These are phyloP conservation scores for Phialocephala sp. DNA, from an alignment of 2,329 filamentous ascomycete genomes.

Conservation along the genomic window DNA sequence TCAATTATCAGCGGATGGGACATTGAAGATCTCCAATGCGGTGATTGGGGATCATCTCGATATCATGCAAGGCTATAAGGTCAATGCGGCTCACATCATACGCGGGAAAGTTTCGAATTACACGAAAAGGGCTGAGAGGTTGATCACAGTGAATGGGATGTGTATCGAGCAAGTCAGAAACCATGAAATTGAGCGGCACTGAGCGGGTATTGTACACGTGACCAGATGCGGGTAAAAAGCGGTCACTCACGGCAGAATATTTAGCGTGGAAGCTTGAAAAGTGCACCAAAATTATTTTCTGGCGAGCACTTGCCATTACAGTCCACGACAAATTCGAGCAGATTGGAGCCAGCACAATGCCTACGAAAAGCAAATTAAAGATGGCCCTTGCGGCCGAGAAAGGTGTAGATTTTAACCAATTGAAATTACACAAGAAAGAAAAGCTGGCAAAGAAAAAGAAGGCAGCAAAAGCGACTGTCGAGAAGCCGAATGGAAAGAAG, in stretches of 20 bases:
- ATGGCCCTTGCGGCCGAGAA: slow-evolving; percentile 61
- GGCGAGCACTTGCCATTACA: background rate
- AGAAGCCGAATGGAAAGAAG: slow-evolving; percentile 38
- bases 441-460: slow-evolving; percentile 53
- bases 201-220: background rate
- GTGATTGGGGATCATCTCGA: background rate
- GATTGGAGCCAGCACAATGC: slow-evolving; percentile 35
- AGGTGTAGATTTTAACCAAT: slow-evolving; percentile 57
- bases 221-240: background rate
- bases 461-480: slow-evolving; percentile 50
- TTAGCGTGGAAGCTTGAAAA: slow-evolving; percentile 21
- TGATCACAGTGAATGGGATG: background rate
- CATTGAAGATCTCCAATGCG: background rate
- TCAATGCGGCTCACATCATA: slow-evolving; percentile 7
- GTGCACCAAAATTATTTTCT: slow-evolving; percentile 14
- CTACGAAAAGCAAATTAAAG: slow-evolving; percentile 53
- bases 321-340: slow-evolving; percentile 3
- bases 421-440: slow-evolving; percentile 45
- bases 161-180: background rate
- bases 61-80: background rate
- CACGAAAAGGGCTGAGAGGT: background rate
- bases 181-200: no score
- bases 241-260: slow-evolving; percentile 5
- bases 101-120: background rate
- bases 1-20: no score